Base-by-base conservation (phyloP, 2,329 filamentous ascomycete genomes). In the Monilinia fructicola region DNA sequence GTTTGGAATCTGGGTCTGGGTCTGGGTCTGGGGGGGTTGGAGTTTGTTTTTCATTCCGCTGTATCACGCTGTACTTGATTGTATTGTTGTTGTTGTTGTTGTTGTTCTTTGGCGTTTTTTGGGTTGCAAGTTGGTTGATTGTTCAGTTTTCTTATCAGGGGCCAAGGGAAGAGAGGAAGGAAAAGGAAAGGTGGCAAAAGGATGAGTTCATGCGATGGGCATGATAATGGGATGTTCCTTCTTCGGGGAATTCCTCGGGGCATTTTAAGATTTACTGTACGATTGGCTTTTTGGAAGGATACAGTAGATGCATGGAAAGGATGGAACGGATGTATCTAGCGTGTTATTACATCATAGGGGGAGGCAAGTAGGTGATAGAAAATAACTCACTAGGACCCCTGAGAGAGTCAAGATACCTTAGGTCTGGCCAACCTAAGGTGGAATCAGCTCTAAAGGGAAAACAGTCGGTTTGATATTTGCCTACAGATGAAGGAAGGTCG, bases 391-490 rank as follows among this genome's bases (percentile, higher is more conserved):
- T 35, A 28, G 10, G 7, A 23, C n/a, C 26, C 26, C 21, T 12
- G 14, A 48, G 6, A 48, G 42, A 60, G 21, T 23, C 28, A 48
- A 23, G 21, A 60, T 48, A 6, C 56, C 10, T 60, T 48, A 60
- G 28, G 42, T 60, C 56, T 60, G 56, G 56, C 56, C 28, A 60
- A 23, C 42, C 21, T 48, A 60, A 48, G 40, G 56, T 48, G 40
- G 21, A 48, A 12, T 38, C 28, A 31, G 42, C 42, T 23, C 28
- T 35, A 0, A 48, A 48, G 42, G 42, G 28, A 9, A 23, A 46
- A 23, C 28, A 14, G 14, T 48, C 21, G 26, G 21, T 35, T 59
- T 9, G 18, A 35, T 4, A 5, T 35, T 7, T 46, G 42, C 18
- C 38, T 7, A n/a, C 11, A 28, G 28, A 35, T 38, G n/a, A 2